Percentiles rank a stretch among this genome's conserved stretches.
Conservation (phyloP, 176 grass and related monocot genomes). For the Eleusine coracana region DNA sequence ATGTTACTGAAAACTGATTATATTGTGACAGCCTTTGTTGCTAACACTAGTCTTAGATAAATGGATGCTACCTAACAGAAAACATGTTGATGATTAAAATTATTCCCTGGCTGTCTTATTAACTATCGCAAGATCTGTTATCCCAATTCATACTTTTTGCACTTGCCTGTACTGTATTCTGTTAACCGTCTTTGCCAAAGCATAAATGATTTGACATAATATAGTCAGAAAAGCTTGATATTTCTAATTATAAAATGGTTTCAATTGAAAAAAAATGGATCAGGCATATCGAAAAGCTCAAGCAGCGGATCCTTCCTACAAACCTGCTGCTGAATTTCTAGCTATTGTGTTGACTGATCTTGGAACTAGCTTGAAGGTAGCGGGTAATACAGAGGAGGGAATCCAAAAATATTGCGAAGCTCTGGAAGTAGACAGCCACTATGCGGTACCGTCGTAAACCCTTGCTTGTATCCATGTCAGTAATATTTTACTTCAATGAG, state of each 20-base stretch:
- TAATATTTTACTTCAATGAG: conserved; percentile 14
- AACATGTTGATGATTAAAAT: conserved; percentile 3
- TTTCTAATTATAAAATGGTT: conserved; percentile 1
- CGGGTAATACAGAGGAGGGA: conserved; percentile 90
- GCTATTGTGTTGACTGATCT: conserved; percentile 98
- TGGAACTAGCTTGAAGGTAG: conserved; percentile 95
- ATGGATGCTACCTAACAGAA: not conserved
- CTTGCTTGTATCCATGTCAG: conserved; percentile 25
- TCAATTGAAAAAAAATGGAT: conserved; percentile 33
- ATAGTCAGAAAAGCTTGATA: too few relatives aligned
- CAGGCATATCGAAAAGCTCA: conserved; percentile 92
- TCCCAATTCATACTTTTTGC: not conserved
- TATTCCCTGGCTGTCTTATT: not conserved
- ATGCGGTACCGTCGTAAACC: conserved; percentile 65
- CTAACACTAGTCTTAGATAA: not conserved
- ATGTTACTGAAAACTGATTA: not conserved
- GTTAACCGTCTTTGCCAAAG: not conserved
- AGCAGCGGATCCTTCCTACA: conserved; percentile 87
- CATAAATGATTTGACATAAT: too few relatives aligned
- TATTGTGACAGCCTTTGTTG: conserved; percentile 8
- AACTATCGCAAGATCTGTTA: not conserved
- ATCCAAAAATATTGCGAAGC: conserved; percentile 99
- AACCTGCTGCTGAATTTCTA: conserved; percentile 81
- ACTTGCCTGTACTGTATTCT: not conserved
- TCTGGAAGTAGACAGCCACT: conserved; percentile 86